phyloP scores from a whole-genome alignment of 805 yeast species.

The Saturnispora besseyi region DNA sequence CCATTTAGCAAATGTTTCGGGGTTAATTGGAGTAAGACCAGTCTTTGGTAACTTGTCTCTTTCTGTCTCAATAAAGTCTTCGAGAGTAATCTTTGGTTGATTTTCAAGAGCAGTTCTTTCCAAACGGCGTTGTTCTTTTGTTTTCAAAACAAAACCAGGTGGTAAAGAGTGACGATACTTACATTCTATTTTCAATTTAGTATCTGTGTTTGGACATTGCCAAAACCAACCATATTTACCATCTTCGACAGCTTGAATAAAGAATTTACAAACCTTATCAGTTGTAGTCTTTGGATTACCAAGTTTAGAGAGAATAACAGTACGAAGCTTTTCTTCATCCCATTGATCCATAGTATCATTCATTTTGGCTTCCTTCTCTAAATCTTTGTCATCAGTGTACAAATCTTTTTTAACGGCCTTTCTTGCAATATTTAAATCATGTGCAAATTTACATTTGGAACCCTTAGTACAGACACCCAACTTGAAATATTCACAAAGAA shows the following conservation, averaged over 20 bases:
- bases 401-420: conserved; percentile 85
- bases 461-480: conserved; percentile 78
- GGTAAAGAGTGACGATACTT: conserved; percentile 94
- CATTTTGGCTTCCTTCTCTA: conserved; percentile 41
- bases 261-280: conserved; percentile 86
- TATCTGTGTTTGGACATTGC: conserved; percentile 93
- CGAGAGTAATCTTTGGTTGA: conserved; percentile 86
- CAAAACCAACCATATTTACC: conserved; percentile 99
- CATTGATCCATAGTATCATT: conserved; percentile 89
- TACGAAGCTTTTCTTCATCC: conserved; percentile 93
- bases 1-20: conserved; percentile 76
- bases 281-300: conserved; percentile 94
- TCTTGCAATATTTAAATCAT: conserved; percentile 77
- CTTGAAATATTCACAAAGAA: conserved; percentile 83
- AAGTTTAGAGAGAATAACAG: conserved; percentile 81
- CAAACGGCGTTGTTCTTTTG: conserved; percentile 87
- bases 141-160: conserved; percentile 92
- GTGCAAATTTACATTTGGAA: conserved; percentile 84
- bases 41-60: conserved; percentile 71
- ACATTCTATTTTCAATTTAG: conserved; percentile 46
- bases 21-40: conserved; percentile 77
- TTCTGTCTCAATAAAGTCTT: conserved; percentile 92
- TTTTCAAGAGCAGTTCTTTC: conserved; percentile 78
- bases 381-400: conserved; percentile 75
- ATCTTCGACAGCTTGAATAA: conserved; percentile 94